Base-by-base conservation (phyloP, 345 rosid species). In the Eucalyptus victrix region DNA sequence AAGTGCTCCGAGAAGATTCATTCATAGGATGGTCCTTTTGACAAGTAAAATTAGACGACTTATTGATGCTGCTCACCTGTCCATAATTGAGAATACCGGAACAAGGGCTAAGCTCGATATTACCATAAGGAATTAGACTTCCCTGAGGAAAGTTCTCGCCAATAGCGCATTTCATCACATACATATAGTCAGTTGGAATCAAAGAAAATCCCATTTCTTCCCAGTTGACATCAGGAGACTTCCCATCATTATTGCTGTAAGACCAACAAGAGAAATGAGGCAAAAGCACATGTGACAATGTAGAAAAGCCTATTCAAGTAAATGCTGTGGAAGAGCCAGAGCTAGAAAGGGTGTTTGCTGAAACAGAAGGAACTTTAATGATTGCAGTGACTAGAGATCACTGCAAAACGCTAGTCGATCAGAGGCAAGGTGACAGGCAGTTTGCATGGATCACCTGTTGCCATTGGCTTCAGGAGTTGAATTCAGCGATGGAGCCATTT, bases 61-160 rank as follows among this genome's bases (percentile, higher is more conserved):
- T 88, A 15, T 60, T 51, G 87, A 37, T 28, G 14, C 14, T 7
- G 72, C 76, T 89, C 50, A 90, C 96, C 94, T 94, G 95, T 60
- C 94, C 96, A 86, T 93, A 93, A 87, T 94, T 93, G n/a, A 94
- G 87, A 23, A 94, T 87, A 69, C 91, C 91, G 16, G 94, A 87
- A 16, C 91, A 65, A 49, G 96, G 96, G 81, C 91, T 93, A 17
- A 93, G 80, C 90, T 92, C 91, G 12, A 94, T 86, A 90, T 90
- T 93, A 26, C 92, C 91, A 80, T 50, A 94, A 45, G 83, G 92
- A 65, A 87, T 87, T 47, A 91, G 83, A 24, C 62, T 47, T 80
- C 94, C 94, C 17, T 87, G 51, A 26, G 90, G 32, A 87, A 92
- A 94, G 5, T 50, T 87, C 28, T 87, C 90, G 13, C 87, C 91